phyloP scores from a whole-genome alignment of 1,284 basidiomycete genomes.

The Ceratobasidium sp. region DNA sequence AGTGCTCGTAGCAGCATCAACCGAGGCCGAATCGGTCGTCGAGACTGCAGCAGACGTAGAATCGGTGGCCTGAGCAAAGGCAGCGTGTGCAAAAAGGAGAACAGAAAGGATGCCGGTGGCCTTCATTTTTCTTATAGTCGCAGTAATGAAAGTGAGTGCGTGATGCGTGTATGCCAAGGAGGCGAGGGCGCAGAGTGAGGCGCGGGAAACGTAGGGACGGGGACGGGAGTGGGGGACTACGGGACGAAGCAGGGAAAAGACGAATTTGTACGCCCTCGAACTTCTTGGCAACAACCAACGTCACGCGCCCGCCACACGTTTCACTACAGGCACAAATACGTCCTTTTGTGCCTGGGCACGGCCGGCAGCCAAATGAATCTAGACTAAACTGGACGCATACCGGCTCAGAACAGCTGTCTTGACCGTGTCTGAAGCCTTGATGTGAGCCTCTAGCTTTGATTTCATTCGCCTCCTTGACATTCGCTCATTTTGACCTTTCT shows the following conservation, averaged over 20 bases:
- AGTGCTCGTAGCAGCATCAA: background rate
- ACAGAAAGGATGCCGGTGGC: conserved; percentile 42
- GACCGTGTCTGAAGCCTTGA: background rate
- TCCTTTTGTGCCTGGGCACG: conserved; percentile 25
- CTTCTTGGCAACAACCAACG: conserved; percentile 30
- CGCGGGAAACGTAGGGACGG: conserved; percentile 12
- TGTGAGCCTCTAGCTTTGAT: background rate
- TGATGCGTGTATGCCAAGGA: conserved; percentile 15
- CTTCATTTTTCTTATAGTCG: conserved; percentile 27
- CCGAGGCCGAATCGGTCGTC: background rate
- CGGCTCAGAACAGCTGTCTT: background rate
- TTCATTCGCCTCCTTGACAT: background rate
- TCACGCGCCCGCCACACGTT: conserved; percentile 4
- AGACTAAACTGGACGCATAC: background rate
- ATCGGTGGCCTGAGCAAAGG: conserved; percentile 42
- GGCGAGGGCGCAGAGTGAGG: conserved; percentile 8
- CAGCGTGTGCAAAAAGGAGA: conserved; percentile 45
- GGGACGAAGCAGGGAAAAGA: conserved; percentile 25
- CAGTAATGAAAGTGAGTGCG: conserved; percentile 39
- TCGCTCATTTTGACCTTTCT: background rate
- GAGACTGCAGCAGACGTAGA: background rate
- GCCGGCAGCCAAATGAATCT: too few relatives aligned
- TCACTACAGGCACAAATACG: conserved; percentile 2
- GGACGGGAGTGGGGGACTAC: conserved; percentile 12
- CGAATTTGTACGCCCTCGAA: conserved; percentile 34